Conservation (phyloP, 176 grass and related monocot genomes). For the Bothriochloa decipiens region DNA sequence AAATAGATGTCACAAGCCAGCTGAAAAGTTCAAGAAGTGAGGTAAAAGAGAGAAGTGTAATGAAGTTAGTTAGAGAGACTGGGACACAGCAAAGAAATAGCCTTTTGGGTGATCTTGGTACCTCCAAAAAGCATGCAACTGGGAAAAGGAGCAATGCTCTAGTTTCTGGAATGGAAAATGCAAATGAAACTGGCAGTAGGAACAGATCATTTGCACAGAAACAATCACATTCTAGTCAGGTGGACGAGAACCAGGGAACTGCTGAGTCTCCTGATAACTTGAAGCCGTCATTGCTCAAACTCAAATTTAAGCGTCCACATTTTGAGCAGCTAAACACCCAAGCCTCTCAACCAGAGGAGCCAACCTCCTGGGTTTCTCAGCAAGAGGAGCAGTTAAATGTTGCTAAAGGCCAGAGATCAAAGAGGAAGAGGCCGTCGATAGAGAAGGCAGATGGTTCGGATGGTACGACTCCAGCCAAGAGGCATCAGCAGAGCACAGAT, state of each 20-base stretch:
- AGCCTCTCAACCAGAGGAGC: slow-evolving; percentile 54
- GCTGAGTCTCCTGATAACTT: slow-evolving; percentile 58
- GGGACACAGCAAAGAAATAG: slow-evolving; percentile 55
- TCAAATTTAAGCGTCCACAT: slow-evolving; percentile 97
- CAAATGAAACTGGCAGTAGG: slow-evolving; percentile 48
- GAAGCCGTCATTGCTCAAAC: slow-evolving; percentile 84
- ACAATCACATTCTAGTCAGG: slow-evolving; percentile 48
- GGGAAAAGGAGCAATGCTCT: slow-evolving; percentile 59
- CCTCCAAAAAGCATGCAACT: slow-evolving; percentile 57
- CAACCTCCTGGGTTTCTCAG: slow-evolving; percentile 51
- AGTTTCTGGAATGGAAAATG: slow-evolving; percentile 48
- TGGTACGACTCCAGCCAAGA: slow-evolving; percentile 48
- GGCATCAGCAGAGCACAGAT: slow-evolving; percentile 47
- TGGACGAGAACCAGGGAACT: slow-evolving; percentile 37
- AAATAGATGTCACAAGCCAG: slow-evolving; percentile 57
- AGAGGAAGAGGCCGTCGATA: slow-evolving; percentile 83
- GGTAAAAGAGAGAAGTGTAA: slow-evolving; percentile 61
- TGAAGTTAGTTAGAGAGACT: slow-evolving; percentile 62
- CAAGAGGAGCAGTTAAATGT: slow-evolving; percentile 70
- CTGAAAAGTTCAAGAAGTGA: slow-evolving; percentile 55
- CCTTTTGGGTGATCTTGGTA: slow-evolving; percentile 52
- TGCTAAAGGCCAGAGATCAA: slow-evolving; percentile 96
- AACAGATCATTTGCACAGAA: slow-evolving; percentile 55
- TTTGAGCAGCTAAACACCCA: slow-evolving; percentile 76
- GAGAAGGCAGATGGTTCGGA: slow-evolving; percentile 60